Percentiles rank a stretch among this genome's conserved stretches.
Evolutionary conservation across 2,329 filamentous ascomycete species (phyloP).

Genomic region (Colletotrichum tamarilloi): DNA sequence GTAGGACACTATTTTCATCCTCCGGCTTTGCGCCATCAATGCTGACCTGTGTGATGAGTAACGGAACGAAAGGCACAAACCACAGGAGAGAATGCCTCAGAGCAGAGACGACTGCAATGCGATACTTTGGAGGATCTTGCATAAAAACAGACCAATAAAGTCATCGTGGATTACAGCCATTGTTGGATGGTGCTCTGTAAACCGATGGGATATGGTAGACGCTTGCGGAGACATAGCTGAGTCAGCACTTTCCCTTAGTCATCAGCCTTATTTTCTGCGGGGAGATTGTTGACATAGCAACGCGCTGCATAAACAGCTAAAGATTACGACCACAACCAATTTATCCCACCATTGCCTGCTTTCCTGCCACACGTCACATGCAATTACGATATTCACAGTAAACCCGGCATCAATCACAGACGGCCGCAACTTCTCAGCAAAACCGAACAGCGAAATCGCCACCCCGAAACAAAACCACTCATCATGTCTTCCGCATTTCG

Average conservation of each 20-base stretch:
- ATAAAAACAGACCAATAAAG: no score
- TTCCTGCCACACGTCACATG: slow-evolving; percentile 1
- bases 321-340: slow-evolving; percentile 5
- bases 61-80: no score
- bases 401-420: not conserved
- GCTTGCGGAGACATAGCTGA: not conserved
- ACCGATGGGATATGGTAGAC: no score
- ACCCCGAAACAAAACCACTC: not conserved
- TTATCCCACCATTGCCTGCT: not conserved
- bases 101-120: no score
- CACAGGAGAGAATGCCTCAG: no score
- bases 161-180: no score
- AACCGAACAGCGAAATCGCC: not conserved
- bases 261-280: not conserved
- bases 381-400: not conserved
- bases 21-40: no score
- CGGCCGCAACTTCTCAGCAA: not conserved
- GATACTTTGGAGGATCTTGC: no score
- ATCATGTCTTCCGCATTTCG: slow-evolving; percentile 69
- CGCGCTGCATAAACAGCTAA: slow-evolving; percentile 30
- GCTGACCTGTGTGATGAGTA: no score
- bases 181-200: no score
- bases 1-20: no score
- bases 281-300: slow-evolving; percentile 35
- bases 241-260: slow-evolving; percentile 1